Conservation (phyloP, 2,329 filamentous ascomycete species). For the Xylaria sp. region DNA sequence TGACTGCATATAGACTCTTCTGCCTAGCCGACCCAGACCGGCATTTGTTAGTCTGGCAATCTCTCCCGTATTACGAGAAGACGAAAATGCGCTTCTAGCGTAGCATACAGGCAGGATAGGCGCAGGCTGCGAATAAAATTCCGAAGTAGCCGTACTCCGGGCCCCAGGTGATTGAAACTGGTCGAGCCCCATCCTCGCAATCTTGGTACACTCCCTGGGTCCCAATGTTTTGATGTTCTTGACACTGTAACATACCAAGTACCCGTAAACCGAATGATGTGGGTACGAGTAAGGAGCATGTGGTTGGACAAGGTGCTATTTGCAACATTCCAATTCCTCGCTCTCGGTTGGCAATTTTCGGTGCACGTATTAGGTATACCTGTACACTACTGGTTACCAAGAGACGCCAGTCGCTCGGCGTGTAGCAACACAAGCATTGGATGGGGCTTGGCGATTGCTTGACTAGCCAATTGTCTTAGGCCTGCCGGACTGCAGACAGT, state of each 20-base stretch:
- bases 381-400: conserved; percentile 16
- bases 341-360: neutral
- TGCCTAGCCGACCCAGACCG: neutral
- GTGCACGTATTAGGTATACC: conserved; percentile 11
- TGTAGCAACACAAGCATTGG: conserved; percentile 22
- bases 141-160: neutral
- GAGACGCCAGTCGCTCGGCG: conserved; percentile 20
- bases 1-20: conserved; percentile 16
- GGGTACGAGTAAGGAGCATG: neutral
- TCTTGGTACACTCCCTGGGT: neutral
- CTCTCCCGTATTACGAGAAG: conserved; percentile 1
- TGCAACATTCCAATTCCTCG: conserved; percentile 12
- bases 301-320: conserved; percentile 1
- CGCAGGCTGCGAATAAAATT: no score
- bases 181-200: neutral
- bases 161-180: no score
- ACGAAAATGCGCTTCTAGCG: neutral
- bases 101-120: no score
- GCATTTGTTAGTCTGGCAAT: conserved; percentile 7
- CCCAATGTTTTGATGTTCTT: neutral
- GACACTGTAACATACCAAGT: neutral
- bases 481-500: neutral
- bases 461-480: conserved; percentile 17
- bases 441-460: conserved; percentile 19
- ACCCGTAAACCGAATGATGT: conserved; percentile 2